Evolutionary conservation across 2,329 filamentous ascomycete species (phyloP), one percentile per base, ranked within the genome.

Genomic region (Mycosphaerella sp.): DNA sequence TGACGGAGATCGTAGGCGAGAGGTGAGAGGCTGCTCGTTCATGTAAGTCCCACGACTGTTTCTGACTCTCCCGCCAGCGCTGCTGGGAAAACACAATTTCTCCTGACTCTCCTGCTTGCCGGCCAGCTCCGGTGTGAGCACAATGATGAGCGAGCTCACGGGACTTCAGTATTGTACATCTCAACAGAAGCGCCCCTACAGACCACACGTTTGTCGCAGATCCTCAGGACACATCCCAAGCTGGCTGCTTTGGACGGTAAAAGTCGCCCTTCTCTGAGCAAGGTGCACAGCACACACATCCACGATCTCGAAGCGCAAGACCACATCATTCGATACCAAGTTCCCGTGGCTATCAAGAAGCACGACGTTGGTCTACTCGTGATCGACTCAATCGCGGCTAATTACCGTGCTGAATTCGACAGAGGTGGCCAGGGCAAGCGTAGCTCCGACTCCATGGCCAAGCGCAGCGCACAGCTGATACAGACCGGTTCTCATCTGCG

Each of bases 271-370:
- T 87, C 87, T 0, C 78, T 96, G 4, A 83, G 88, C 69, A 78
- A 80, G 60, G 84, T 98, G 59, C 79, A 90, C 64, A 88, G 86
- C 69, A 87, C 93, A 60, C 83, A 85, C 47, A 90, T 89, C 8
- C 87, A 89, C 32, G 91, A 97, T 68, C 83, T 97, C 53, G 93
- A 97, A 72, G 85, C 87, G 0, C 93, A 98, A 72, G 92, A 97
- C 56, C 92, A 97, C 72, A 95, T 98, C 66, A 77, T 97, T 26
- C 84, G 84, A 60, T 97, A 89, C 71, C 93, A 98, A 70, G 84
- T 97, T 5, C 93, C 93, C 1, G 86, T 95, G 14, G 84, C 90
- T 29, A 82, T 95, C 17, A 75, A 80, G 60, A 82, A 87, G 45
- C 83, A 89, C 69, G 79, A 85, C 57, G 78, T 95, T 49, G 89